Conservation (phyloP, 2,329 filamentous ascomycete species). For the Xylaria sp. region DNA sequence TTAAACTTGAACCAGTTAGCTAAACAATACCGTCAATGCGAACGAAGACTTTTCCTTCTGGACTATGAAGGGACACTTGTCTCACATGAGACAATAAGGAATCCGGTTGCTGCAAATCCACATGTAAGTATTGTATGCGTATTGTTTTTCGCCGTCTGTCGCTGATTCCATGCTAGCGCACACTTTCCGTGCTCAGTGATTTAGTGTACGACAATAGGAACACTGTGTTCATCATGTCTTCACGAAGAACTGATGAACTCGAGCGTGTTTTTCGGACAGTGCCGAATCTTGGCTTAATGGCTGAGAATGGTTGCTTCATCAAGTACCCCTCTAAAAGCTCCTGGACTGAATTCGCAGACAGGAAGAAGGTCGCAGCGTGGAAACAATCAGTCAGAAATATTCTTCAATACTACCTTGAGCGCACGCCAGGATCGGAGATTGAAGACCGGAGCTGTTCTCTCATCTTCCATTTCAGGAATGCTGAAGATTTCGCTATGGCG, state of each 20-base stretch:
- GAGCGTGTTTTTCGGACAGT: slow-evolving; percentile 87
- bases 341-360: slow-evolving; percentile 84
- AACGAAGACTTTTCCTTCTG: slow-evolving; percentile 83
- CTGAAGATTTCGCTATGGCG: slow-evolving; percentile 80
- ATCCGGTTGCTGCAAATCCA: slow-evolving; percentile 86
- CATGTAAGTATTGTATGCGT: slow-evolving; percentile 56
- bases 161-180: slow-evolving; percentile 64
- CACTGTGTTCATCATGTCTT: slow-evolving; percentile 93
- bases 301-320: slow-evolving; percentile 93
- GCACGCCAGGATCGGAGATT: slow-evolving; percentile 86
- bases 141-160: neutral
- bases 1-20: slow-evolving; percentile 75
- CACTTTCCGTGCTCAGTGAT: slow-evolving; percentile 84
- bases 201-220: slow-evolving; percentile 83
- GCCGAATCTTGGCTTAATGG: slow-evolving; percentile 86
- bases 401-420: slow-evolving; percentile 88
- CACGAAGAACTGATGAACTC: slow-evolving; percentile 85
- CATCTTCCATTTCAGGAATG: slow-evolving; percentile 88
- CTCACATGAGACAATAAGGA: slow-evolving; percentile 84
- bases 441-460: slow-evolving; percentile 93
- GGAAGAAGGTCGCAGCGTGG: slow-evolving; percentile 77
- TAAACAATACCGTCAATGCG: slow-evolving; percentile 72
- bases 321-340: slow-evolving; percentile 73
- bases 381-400: slow-evolving; percentile 85
- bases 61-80: slow-evolving; percentile 95